Percentiles rank a stretch among this genome's conserved stretches.
Conservation (phyloP, 768 basidiomycete species). For the Calocybe cyanea region DNA sequence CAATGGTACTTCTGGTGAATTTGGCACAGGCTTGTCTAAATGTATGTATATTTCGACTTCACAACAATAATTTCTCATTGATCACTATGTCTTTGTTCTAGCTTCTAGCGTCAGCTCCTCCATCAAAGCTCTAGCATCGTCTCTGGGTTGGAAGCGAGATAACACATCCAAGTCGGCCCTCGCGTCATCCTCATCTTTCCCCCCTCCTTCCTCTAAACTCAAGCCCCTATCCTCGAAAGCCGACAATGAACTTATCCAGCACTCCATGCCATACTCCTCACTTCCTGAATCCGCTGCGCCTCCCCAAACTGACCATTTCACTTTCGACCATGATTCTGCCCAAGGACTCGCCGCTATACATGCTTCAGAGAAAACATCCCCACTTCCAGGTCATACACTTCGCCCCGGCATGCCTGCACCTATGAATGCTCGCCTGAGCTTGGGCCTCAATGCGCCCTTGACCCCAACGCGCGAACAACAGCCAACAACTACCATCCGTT, state of each 20-base stretch:
- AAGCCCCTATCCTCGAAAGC: slow-evolving; percentile 17
- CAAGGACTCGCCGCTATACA: not conserved
- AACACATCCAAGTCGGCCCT: slow-evolving; percentile 26
- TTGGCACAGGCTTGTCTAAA: slow-evolving; percentile 66
- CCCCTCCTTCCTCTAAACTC: slow-evolving; percentile 21
- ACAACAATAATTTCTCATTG: too few species aligned
- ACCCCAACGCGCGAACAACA: slow-evolving; percentile 37
- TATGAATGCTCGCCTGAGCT: slow-evolving; percentile 54
- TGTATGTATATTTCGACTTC: slow-evolving; percentile 31
- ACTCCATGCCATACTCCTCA: slow-evolving; percentile 41
- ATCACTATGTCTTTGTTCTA: too few species aligned
- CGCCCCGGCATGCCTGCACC: slow-evolving; percentile 63
- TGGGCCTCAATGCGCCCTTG: slow-evolving; percentile 41
- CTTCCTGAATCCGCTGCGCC: slow-evolving; percentile 29
- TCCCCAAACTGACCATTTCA: slow-evolving; percentile 49
- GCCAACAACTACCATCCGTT: slow-evolving; percentile 49
- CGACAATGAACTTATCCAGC: slow-evolving; percentile 34
- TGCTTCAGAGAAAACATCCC: slow-evolving; percentile 31
- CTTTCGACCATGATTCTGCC: slow-evolving; percentile 30
- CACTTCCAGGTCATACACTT: slow-evolving; percentile 57
- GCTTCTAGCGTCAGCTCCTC: slow-evolving; percentile 67
- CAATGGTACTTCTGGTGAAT: slow-evolving; percentile 52
- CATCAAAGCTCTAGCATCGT: slow-evolving; percentile 71
- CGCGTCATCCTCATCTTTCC: slow-evolving; percentile 12
- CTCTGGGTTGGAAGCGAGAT: slow-evolving; percentile 64